Percentiles rank a stretch among this genome's conserved stretches.
Conservation (phyloP, 805 yeast genomes). For the Starmerella tilneyi region DNA sequence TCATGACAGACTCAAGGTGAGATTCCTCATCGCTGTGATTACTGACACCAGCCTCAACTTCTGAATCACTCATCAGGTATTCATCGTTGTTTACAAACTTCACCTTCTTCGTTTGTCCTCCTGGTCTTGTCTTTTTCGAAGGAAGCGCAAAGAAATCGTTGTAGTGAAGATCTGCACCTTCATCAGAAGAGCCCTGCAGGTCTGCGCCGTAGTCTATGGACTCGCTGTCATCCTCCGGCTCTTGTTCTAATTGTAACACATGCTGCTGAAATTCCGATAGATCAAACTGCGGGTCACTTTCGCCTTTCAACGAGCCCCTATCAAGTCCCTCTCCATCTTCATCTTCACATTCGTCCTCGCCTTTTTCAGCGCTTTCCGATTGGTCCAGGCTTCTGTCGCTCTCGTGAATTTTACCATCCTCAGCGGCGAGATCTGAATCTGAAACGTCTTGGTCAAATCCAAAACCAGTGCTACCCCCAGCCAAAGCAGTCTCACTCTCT, state of each 20-base stretch:
- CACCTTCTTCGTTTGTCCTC: conserved; percentile 3
- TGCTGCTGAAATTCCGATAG: conserved; percentile 75
- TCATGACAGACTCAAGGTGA: conserved; percentile 25
- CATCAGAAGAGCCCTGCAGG: conserved; percentile 40
- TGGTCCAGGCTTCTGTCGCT: not conserved
- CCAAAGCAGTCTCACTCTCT: conserved; percentile 11
- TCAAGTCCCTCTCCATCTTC: conserved; percentile 27
- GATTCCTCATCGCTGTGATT: conserved; percentile 18
- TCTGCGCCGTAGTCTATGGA: conserved; percentile 39
- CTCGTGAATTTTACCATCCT: conserved; percentile 24
- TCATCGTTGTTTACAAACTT: conserved; percentile 16
- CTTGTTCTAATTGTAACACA: conserved; percentile 52
- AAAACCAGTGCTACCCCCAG: no score
- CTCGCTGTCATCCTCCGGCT: conserved; percentile 38
- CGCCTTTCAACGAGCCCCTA: conserved; percentile 26
- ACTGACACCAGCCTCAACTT: conserved; percentile 24
- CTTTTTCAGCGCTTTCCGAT: conserved; percentile 23
- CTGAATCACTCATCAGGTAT: conserved; percentile 16
- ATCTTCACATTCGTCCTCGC: conserved; percentile 29
- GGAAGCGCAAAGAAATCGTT: conserved; percentile 36
- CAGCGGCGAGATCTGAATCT: conserved; percentile 18
- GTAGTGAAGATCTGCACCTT: conserved; percentile 32
- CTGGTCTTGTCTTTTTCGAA: conserved; percentile 22
- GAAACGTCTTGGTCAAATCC: not conserved
- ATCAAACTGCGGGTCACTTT: conserved; percentile 40